Percentiles rank a stretch among this genome's conserved stretches.
These are phyloP conservation scores for Neurospora sp. DNA, from an alignment of 495 filamentous ascomycete species.

Conservation along the genomic window DNA sequence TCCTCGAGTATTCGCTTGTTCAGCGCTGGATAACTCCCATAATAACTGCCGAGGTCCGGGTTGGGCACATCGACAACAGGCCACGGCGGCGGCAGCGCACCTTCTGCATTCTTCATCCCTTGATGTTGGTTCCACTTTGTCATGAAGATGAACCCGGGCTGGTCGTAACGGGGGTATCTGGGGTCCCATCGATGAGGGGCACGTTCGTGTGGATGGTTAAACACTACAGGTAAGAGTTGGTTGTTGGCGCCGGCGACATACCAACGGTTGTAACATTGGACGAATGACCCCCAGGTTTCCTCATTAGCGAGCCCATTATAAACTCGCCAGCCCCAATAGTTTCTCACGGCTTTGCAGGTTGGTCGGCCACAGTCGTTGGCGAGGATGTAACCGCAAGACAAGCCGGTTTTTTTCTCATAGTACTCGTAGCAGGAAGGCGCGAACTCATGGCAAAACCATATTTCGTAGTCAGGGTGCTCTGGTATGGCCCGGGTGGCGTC, in stretches of 20 bases:
- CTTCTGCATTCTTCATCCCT: background rate
- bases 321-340: background rate
- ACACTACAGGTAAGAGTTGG: background rate
- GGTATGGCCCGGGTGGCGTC: background rate
- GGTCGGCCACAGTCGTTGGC: background rate
- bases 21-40: background rate
- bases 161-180: background rate
- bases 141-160: background rate
- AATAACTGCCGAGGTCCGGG: background rate
- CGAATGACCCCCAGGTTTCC: background rate
- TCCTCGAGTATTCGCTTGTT: background rate
- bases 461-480: background rate
- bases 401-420: background rate
- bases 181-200: background rate
- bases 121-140: accelerated
- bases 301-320: background rate
- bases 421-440: background rate
- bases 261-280: background rate
- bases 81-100: background rate
- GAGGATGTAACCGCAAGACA: background rate
- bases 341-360: background rate
- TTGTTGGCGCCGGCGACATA: background rate
- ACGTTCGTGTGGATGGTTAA: background rate
- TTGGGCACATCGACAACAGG: background rate
- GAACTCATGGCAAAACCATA: background rate